Conservation (phyloP, 2,329 filamentous ascomycete species). For the Neospermospora avenae region DNA sequence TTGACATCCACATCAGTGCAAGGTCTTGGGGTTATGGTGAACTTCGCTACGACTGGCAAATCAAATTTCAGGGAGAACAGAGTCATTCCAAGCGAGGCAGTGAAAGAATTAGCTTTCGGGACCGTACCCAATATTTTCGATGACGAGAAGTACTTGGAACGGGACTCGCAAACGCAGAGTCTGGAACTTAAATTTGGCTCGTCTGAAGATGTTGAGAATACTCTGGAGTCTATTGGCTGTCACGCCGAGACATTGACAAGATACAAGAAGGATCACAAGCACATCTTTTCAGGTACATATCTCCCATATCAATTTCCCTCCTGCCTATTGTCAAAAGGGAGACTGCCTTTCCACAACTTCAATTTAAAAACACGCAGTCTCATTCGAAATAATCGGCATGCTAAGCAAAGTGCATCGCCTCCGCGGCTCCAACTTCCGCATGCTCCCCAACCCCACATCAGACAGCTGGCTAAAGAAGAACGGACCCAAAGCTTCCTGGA, state of each 20-base stretch:
- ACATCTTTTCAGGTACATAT: conserved; percentile 32
- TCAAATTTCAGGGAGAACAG: conserved; percentile 48
- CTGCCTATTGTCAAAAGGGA: not conserved
- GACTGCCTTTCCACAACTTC: not conserved
- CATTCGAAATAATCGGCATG: conserved; percentile 59
- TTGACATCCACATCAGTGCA: conserved; percentile 36
- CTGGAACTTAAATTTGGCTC: conserved; percentile 47
- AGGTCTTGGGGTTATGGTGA: conserved; percentile 54
- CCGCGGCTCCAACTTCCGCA: conserved; percentile 47
- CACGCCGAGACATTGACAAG: conserved; percentile 49
- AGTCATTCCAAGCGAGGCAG: conserved; percentile 50
- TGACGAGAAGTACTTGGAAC: conserved; percentile 39
- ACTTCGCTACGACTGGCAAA: conserved; percentile 49
- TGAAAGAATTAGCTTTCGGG: conserved; percentile 56
- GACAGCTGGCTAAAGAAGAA: conserved; percentile 48
- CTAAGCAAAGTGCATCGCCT: conserved; percentile 49
- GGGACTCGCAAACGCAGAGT: conserved; percentile 29
- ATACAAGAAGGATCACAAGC: conserved; percentile 34
- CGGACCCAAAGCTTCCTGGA: conserved; percentile 31
- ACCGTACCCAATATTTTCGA: conserved; percentile 54
- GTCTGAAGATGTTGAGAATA: conserved; percentile 48
- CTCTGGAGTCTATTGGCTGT: conserved; percentile 51
- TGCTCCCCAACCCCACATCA: conserved; percentile 54
- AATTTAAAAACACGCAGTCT: conserved; percentile 38
- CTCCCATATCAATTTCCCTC: not conserved